Base-by-base conservation (phyloP, 2,329 filamentous ascomycete genomes). In the Fusarium aywerte region DNA sequence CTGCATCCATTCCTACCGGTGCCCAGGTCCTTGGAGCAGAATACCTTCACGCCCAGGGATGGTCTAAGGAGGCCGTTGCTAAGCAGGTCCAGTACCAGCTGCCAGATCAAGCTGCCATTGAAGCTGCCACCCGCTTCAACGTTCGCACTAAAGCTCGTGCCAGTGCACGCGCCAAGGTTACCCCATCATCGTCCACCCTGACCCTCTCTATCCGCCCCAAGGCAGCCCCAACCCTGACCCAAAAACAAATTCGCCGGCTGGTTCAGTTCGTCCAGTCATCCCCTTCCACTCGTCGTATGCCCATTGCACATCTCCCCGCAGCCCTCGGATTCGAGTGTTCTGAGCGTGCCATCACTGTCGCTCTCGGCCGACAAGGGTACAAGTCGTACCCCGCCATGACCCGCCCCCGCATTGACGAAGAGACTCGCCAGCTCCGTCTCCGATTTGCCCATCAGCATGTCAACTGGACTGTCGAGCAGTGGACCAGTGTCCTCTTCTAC, bases 401-500 rank as follows among this genome's bases (percentile, higher is more conserved):
- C 2, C 65, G 47, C 5, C 65, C 61, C 10, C 9, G n/a, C 9
- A 69, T 68, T 43, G 21, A 43, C 33, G 48, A 68, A 18, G 18
- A 52, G 21, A 39, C 36, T n/a, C 56, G 57, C 12, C 32, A 58
- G 27, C 40, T 54, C 18, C 65, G 65, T 7, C 56, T 68, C 4
- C 23, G 35, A n/a, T 68, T 62, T 21, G 65, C 65, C 16, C 32
- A 23, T 1, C 21, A 38, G 11, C 65, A 69, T 38, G 32, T 55
- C 38, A 29, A 62, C 9, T 68, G 61, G 56, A 68, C 56, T 12
- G 10, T 45, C 9, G 65, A 69, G 8, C 48, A 68, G 29, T 68
- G 65, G 65, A 33, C 54, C 25, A 58, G 47, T 7, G 57, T 68
- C 32, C 27, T 69, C 1, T 68, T 65, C 40, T 43, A 58, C 35